Percentiles rank a stretch among this genome's conserved stretches.
Evolutionary conservation across 2,329 filamentous ascomycete species (phyloP).

Genomic region (Trichoderma sp.): DNA sequence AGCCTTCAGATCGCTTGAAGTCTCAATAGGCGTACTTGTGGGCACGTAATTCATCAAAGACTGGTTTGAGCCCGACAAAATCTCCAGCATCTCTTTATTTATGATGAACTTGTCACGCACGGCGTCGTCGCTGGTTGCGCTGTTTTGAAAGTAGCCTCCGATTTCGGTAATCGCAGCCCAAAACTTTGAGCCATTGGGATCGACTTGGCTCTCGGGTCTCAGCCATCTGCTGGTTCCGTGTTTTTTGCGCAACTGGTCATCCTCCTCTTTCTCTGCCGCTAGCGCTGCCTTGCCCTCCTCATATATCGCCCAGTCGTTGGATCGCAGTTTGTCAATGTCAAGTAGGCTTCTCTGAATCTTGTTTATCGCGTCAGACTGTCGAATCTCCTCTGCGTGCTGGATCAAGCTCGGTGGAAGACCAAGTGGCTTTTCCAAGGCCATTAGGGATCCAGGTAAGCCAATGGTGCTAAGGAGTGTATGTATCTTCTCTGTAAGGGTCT

Average conservation of each 20-base stretch:
- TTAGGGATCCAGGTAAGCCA: conserved; percentile 87
- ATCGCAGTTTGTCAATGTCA: conserved; percentile 87
- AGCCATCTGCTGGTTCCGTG: conserved; percentile 88
- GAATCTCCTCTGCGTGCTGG: conserved; percentile 90
- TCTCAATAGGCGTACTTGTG: conserved; percentile 74
- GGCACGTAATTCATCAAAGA: conserved; percentile 88
- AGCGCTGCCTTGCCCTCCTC: conserved; percentile 80
- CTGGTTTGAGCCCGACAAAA: conserved; percentile 78
- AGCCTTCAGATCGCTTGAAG: conserved; percentile 77
- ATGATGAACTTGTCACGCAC: conserved; percentile 78
- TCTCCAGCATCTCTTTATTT: conserved; percentile 71
- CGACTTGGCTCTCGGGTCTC: conserved; percentile 67
- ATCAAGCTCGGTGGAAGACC: conserved; percentile 82
- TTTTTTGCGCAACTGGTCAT: conserved; percentile 71
- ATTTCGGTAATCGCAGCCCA: conserved; percentile 78
- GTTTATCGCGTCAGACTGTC: conserved; percentile 83
- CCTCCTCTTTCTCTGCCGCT: conserved; percentile 78
- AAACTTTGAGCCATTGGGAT: conserved; percentile 67
- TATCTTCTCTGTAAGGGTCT: conserved; percentile 75
- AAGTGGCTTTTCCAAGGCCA: conserved; percentile 91
- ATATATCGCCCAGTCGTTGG: conserved; percentile 74
- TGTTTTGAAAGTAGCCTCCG: conserved; percentile 77
- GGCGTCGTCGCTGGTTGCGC: conserved; percentile 55
- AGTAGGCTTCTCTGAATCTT: conserved; percentile 77
- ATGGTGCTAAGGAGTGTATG: conserved; percentile 79